phyloP scores from a whole-genome alignment of 495 filamentous ascomycete species.

The Saxophila tyrrhenica region DNA sequence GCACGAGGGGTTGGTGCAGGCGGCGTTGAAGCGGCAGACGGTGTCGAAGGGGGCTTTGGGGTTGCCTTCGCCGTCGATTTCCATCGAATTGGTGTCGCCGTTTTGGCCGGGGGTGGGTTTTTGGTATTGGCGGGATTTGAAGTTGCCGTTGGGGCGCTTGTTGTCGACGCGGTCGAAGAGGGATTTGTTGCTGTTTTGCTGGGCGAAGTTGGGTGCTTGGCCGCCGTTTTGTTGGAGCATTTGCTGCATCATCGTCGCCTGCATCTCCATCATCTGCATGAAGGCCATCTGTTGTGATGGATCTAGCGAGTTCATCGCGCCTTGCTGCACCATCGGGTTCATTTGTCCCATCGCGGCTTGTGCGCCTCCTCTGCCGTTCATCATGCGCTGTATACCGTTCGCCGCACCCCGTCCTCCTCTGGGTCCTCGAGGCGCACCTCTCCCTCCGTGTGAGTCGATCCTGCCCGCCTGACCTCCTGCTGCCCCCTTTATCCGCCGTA shows the following conservation, averaged over 20 bases:
- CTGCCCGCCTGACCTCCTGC: slow-evolving; percentile 56
- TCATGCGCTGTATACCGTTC: slow-evolving; percentile 13
- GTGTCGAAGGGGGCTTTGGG: slow-evolving; percentile 33
- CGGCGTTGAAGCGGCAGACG: slow-evolving; percentile 75
- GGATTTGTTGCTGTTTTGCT: slow-evolving; percentile 38
- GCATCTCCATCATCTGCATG: slow-evolving; percentile 70
- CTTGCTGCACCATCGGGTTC: slow-evolving; percentile 38
- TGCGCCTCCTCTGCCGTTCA: slow-evolving; percentile 8
- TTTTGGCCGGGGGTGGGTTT: slow-evolving; percentile 10
- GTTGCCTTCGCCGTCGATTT: slow-evolving; percentile 32
- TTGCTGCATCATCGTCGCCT: slow-evolving; percentile 73
- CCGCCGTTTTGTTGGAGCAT: slow-evolving; percentile 22
- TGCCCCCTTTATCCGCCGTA: slow-evolving; percentile 65
- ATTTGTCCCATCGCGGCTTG: slow-evolving; percentile 8
- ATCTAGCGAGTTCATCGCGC: slow-evolving; percentile 31
- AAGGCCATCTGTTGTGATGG: slow-evolving; percentile 64
- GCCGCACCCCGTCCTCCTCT: slow-evolving; percentile 3
- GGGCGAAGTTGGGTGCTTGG: slow-evolving; percentile 22
- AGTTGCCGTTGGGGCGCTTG: slow-evolving; percentile 33
- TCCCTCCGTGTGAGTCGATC: slow-evolving; percentile 56
- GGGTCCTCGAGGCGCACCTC: slow-evolving; percentile 63
- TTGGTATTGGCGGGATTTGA: slow-evolving; percentile 22
- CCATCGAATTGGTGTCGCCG: slow-evolving; percentile 24
- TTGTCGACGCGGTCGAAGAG: slow-evolving; percentile 68
- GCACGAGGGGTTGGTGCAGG: slow-evolving; percentile 80